phyloP scores from a whole-genome alignment of 306 rosid genomes.

The Datisca glomerata region DNA sequence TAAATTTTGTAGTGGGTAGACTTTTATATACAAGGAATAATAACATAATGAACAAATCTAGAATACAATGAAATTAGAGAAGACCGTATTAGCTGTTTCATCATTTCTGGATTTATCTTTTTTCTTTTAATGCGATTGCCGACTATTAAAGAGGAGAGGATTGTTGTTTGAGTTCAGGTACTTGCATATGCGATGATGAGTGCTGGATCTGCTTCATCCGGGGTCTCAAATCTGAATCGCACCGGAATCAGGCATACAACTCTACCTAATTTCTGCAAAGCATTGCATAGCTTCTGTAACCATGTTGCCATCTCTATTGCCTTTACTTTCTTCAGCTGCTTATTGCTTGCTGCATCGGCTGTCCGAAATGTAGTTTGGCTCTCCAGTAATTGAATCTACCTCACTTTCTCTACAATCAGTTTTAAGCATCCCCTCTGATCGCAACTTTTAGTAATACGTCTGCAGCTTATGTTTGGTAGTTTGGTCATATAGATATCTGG shows the following conservation, averaged over 20 bases:
- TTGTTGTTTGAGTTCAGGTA: conserved; percentile 30
- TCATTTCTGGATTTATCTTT: too few species aligned
- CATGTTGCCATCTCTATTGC: conserved; percentile 83
- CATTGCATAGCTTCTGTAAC: conserved; percentile 59
- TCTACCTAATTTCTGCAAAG: conserved; percentile 68
- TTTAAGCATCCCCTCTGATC: not conserved
- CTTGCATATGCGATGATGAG: conserved; percentile 83
- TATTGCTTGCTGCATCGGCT: conserved; percentile 58
- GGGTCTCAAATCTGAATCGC: conserved; percentile 72
- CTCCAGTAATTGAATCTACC: conserved; percentile 40
- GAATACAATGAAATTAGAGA: too few species aligned
- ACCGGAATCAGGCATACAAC: conserved; percentile 72
- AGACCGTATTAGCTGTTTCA: too few species aligned
- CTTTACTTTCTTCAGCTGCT: conserved; percentile 62
- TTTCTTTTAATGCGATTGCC: too few species aligned
- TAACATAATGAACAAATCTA: too few species aligned
- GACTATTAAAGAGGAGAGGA: too few species aligned
- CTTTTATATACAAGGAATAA: not conserved
- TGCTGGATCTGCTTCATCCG: conserved; percentile 87
- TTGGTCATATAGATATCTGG: too few species aligned
- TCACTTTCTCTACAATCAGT: not conserved
- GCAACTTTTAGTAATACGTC: too few species aligned
- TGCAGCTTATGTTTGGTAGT: too few species aligned
- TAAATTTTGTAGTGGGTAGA: not conserved
- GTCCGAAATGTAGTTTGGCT: conserved; percentile 69